Base-by-base conservation (phyloP, 352 stramenopile genomes). In the Phytophthora cryptogea region DNA sequence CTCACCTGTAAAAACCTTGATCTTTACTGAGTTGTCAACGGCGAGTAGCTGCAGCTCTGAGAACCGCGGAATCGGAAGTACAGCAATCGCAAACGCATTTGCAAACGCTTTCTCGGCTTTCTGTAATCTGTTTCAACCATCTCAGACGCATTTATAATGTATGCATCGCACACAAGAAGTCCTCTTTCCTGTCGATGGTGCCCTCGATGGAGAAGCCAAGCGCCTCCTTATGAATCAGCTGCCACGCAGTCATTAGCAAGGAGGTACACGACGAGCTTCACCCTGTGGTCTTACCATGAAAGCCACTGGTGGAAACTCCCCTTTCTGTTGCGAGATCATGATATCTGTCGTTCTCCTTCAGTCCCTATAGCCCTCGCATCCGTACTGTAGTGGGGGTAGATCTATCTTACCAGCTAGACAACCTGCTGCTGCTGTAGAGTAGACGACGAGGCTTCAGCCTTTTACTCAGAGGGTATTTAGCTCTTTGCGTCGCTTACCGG, bases 281-380 rank as follows among this genome's bases (percentile, higher is more conserved):
- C n/a, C n/a, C n/a, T n/a, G n/a, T n/a, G n/a, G 20, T 23, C 20
- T 23, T 39, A 88, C 82, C 74, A 87, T 84, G 54, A 90, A 92
- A 7, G 82, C 80, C 4, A 89, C 76, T 8, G 82, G 80, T 26
- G 82, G 80, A 41, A 84, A 92, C 44, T 78, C 72, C 13, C 71
- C 72, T 54, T 89, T 88, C 37, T 69, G 71, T 66, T 92, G 82
- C 41, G 82, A 88, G 27, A 92, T 88, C 79, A 92, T 89, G 27
- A 92, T 61, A 33, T 92, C 82, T 91, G 36, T 32, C 26, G 11
- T 53, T 17, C 30, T 17, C 26, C n/a, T 49, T 62, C 6, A 57
- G n/a, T 14, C 8, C 5, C 30, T 33, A 36, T 14, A 13, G 2
- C 8, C 14, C 11, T 62, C 6, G 45, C 31, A 8, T 32, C 27